Evolutionary conservation across 495 filamentous ascomycete species (phyloP).

Genomic region (Daldinia bambusicola): DNA sequence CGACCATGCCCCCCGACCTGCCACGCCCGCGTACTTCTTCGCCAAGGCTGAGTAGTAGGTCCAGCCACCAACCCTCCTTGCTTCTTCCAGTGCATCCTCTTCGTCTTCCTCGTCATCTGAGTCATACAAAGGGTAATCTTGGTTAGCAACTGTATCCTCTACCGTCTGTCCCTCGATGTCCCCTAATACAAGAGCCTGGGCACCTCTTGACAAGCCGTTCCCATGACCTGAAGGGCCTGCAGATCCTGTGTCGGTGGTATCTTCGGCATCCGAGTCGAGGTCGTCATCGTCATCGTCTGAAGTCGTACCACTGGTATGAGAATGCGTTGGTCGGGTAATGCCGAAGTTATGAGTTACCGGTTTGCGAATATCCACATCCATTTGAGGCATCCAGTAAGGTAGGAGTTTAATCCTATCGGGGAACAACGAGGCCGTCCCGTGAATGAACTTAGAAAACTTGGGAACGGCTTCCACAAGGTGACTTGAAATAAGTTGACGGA

Average conservation of each 20-base stretch:
- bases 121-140: constrained; percentile 89
- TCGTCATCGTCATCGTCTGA: constrained; percentile 75
- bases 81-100: constrained; percentile 74
- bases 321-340: constrained; percentile 81
- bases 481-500: constrained; percentile 87
- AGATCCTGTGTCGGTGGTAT: constrained; percentile 41
- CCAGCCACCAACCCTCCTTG: constrained; percentile 75
- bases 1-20: constrained; percentile 52
- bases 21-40: constrained; percentile 46
- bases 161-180: constrained; percentile 61
- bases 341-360: constrained; percentile 85
- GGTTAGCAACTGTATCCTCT: constrained; percentile 61
- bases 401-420: constrained; percentile 88
- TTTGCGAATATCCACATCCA: constrained; percentile 98
- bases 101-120: constrained; percentile 84
- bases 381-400: constrained; percentile 98
- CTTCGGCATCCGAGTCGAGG: constrained; percentile 67
- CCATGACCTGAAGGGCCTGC: constrained; percentile 27
- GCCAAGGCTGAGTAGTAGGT: constrained; percentile 70
- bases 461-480: constrained; percentile 98
- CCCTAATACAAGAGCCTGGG: constrained; percentile 48
- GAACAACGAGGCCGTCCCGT: constrained; percentile 88
- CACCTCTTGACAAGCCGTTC: constrained; percentile 50
- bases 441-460: constrained; percentile 99
- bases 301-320: constrained; percentile 77